Evolutionary conservation across 345 rosid genomes (phyloP).

Genomic region (Populus pruinosa): DNA sequence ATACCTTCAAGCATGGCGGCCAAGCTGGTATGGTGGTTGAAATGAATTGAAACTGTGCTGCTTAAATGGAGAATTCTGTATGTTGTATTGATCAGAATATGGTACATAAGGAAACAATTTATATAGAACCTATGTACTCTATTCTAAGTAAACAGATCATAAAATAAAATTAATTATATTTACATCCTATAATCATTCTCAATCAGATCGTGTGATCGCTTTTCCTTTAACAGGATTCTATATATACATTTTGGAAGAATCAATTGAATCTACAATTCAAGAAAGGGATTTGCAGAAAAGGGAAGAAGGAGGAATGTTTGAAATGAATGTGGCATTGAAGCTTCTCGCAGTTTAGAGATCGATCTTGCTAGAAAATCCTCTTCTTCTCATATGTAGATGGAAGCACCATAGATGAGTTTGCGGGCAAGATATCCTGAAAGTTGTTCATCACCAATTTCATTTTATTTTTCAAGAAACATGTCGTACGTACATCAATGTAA

Average conservation of each 20-base stretch:
- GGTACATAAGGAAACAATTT: too few relatives aligned
- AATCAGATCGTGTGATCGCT: too few relatives aligned
- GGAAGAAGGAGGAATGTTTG: constrained; percentile 39
- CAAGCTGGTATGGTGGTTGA: constrained; percentile 58
- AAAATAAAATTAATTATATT: too few relatives aligned
- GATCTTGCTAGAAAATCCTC: constrained; percentile 32
- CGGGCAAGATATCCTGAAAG: constrained; percentile 38
- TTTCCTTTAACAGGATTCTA: constrained; percentile 25
- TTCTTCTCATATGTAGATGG: constrained; percentile 7
- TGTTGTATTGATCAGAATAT: too few relatives aligned
- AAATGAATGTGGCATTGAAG: constrained; percentile 35
- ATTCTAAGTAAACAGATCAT: too few relatives aligned
- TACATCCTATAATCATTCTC: too few relatives aligned
- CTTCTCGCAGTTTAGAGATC: constrained; percentile 41
- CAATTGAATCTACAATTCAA: constrained; percentile 24
- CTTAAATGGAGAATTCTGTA: too few relatives aligned
- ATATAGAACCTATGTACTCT: too few relatives aligned
- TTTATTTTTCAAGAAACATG: too few relatives aligned
- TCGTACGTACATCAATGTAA: too few relatives aligned
- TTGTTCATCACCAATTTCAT: too few relatives aligned
- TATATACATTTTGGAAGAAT: constrained; percentile 24
- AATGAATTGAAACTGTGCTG: constrained; percentile 45
- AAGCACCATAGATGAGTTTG: constrained; percentile 30
- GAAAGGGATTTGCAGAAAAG: constrained; percentile 23
- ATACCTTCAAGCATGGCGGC: constrained; percentile 39